Evolutionary conservation across 2,329 filamentous ascomycete species (phyloP).

Genomic region (Colletotrichum sp.): DNA sequence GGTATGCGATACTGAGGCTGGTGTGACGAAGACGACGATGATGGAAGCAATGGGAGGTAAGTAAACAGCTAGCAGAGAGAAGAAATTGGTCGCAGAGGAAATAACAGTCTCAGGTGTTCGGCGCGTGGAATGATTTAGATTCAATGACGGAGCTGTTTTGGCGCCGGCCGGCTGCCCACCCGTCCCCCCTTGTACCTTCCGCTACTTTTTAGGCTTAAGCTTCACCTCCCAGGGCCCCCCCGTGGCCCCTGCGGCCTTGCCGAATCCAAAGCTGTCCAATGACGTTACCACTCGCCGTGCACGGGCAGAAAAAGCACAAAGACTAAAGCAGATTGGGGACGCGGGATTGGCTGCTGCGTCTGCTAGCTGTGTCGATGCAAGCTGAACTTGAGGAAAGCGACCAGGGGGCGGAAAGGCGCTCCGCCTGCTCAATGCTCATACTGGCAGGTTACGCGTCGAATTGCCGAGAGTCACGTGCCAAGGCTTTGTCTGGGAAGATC

Average conservation of each 20-base stretch:
- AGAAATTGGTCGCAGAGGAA: neutral
- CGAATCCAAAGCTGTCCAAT: neutral
- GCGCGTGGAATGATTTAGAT: neutral
- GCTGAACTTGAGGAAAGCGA: neutral
- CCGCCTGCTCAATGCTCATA: neutral
- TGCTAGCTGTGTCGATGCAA: neutral
- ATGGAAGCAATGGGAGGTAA: neutral
- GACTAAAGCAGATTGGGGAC: neutral
- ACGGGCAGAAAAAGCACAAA: neutral
- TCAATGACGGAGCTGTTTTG: neutral
- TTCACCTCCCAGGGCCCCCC: neutral
- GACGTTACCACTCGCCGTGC: neutral
- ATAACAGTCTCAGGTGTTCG: neutral
- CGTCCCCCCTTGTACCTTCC: neutral
- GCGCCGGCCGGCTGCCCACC: neutral
- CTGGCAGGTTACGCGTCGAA: constrained; percentile 10
- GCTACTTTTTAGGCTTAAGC: neutral
- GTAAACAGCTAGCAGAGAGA: neutral
- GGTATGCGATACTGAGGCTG: neutral
- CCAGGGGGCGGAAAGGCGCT: neutral
- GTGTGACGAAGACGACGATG: neutral
- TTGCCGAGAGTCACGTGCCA: constrained; percentile 17
- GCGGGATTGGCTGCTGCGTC: neutral
- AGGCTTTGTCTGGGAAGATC: neutral
- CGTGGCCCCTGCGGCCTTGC: neutral